Evolutionary conservation across 2,329 filamentous ascomycete genomes (phyloP), one percentile per base, ranked within the genome.

Genomic region (Thielaviopsis populi): DNA sequence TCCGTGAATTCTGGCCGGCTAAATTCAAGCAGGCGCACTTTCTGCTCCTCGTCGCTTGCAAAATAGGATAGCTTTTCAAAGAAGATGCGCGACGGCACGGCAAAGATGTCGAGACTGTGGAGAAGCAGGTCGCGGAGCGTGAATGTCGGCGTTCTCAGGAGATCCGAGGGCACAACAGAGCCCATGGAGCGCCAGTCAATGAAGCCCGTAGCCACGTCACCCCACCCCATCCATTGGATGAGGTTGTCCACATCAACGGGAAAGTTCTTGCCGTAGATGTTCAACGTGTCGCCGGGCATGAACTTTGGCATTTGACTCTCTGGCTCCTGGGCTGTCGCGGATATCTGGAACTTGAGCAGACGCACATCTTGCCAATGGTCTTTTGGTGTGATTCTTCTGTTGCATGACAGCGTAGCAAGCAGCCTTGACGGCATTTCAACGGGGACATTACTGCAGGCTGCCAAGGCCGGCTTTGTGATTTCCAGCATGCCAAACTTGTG

Each of bases 281-380:
- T 84, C 6, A 95, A 76, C 27, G 89, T 86, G 69, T 95, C 89
- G 5, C 92, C 91, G 0, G 94, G 91, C 0, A 85, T 56, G 72
- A 76, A 71, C 75, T 73, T 56, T 70, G 73, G 61, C 1, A 68
- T 67, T 1, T 69, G 24, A 19, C 67, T 63, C 5, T 67, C 10
- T 67, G n/a, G 64, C 22, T 65, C 43, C 48, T 46, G 53, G 15
- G 8, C 53, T 37, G 27, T 33, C 56, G 24, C 64, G 66, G 67
- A 11, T 72, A 83, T 69, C 8, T 76, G 78, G 15, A 97, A 77
- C 1, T 78, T 80, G n/a, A 96, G 74, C 62, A 88, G 82, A 0
- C 94, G 87, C 54, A 97, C 92, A 75, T 99, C 94, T 76, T 99
- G 94, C 86, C 90, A 96, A 74, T 99, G 94, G 1, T 77, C 76